A percentile compares a stretch with the other conserved stretches of the same genome.
These are phyloP conservation scores for Bruguiera gymnorhiza DNA, from an alignment of 345 rosid species.

Conservation along the genomic window DNA sequence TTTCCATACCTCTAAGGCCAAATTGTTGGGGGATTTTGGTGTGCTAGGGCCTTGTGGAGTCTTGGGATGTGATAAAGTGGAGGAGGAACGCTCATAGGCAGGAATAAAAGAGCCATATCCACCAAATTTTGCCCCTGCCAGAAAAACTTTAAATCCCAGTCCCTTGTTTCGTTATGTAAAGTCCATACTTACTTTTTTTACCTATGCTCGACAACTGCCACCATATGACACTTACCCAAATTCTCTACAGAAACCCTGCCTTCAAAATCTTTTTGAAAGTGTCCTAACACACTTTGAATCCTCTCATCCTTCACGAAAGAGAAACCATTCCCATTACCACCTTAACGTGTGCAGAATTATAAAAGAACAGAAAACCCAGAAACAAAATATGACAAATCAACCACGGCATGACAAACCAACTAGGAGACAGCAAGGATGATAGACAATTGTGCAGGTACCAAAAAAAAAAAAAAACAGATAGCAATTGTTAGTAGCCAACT, in stretches of 20 bases:
- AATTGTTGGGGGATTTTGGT: conserved; percentile 30
- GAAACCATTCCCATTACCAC: conserved; percentile 21
- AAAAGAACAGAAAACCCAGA: neutral
- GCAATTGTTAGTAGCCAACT: too few relatives aligned
- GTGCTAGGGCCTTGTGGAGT: conserved; percentile 28
- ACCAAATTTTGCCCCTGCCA: conserved; percentile 54
- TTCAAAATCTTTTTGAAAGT: conserved; percentile 54
- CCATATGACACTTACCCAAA: conserved; percentile 49
- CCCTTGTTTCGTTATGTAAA: conserved; percentile 6
- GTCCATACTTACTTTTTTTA: neutral
- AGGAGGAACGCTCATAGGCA: conserved; percentile 32
- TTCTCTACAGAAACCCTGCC: conserved; percentile 43
- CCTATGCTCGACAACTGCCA: conserved; percentile 1
- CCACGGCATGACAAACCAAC: too few relatives aligned
- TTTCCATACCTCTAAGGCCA: conserved; percentile 45
- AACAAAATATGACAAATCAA: too few relatives aligned
- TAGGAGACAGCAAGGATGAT: too few relatives aligned
- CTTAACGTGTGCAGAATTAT: conserved; percentile 4
- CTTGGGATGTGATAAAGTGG: conserved; percentile 32
- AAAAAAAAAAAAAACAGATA: too few relatives aligned
- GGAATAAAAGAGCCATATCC: conserved; percentile 78
- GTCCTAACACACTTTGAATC: conserved; percentile 60
- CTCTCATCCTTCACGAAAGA: conserved; percentile 58
- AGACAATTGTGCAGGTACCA: too few relatives aligned
- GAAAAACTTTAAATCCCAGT: conserved; percentile 20